Conservation (phyloP, 2,329 filamentous ascomycete genomes). For the Arthrocladium fulminans region DNA sequence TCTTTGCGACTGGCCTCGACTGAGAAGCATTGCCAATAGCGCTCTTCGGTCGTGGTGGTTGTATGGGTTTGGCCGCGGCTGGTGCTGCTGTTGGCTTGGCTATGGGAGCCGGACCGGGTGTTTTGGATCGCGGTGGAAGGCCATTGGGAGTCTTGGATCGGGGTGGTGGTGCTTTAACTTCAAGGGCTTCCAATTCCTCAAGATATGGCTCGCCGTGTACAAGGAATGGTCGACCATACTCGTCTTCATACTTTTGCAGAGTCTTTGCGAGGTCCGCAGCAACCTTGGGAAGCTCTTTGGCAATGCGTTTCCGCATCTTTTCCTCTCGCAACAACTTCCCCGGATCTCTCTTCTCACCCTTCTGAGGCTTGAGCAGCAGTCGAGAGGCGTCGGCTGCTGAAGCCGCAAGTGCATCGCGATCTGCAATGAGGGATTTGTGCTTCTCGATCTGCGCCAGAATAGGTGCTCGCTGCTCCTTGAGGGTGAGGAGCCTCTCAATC, state of each 20-base stretch:
- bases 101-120: constrained; percentile 28
- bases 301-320: constrained; percentile 96
- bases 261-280: constrained; percentile 70
- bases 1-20: constrained; percentile 38
- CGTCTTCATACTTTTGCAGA: constrained; percentile 84
- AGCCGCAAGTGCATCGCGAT: constrained; percentile 76
- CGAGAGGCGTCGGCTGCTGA: constrained; percentile 93
- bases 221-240: constrained; percentile 85
- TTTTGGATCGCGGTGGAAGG: constrained; percentile 45
- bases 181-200: constrained; percentile 64
- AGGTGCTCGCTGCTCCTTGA: constrained; percentile 80
- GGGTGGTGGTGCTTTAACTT: constrained; percentile 51
- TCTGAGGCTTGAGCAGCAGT: constrained; percentile 80
- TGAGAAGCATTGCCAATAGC: constrained; percentile 34
- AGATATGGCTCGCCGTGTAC: constrained; percentile 89
- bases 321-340: constrained; percentile 89
- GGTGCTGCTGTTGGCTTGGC: constrained; percentile 15
- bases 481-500: constrained; percentile 67
- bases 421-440: constrained; percentile 71
- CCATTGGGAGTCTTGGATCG: constrained; percentile 68
- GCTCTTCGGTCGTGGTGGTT: constrained; percentile 26
- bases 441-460: constrained; percentile 73
- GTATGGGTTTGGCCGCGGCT: constrained; percentile 11
- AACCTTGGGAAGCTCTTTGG: constrained; percentile 91
- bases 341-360: constrained; percentile 89